These are phyloP conservation scores for Penicillium sp. DNA, from an alignment of 2,329 filamentous ascomycete species.

Conservation along the genomic window DNA sequence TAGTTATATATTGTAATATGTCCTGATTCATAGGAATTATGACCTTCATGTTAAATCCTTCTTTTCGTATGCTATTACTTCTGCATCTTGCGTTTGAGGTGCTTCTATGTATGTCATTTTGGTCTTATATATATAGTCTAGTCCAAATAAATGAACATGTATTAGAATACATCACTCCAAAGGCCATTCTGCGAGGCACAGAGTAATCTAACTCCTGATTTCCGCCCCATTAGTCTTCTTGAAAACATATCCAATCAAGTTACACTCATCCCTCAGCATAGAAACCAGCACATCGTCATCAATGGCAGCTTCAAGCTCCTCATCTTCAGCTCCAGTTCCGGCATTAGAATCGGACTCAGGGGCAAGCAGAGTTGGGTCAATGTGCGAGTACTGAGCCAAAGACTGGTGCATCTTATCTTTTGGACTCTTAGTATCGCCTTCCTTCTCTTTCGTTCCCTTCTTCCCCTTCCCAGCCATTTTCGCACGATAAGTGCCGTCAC, in stretches of 20 bases:
- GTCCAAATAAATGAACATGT: neutral
- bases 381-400: constrained; percentile 46
- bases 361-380: constrained; percentile 39
- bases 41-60: too few relatives aligned
- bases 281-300: constrained; percentile 38
- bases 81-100: too few relatives aligned
- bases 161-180: neutral
- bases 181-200: neutral
- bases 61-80: too few relatives aligned
- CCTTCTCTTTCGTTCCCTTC: constrained; percentile 1
- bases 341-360: constrained; percentile 5
- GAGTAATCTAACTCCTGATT: constrained; percentile 9
- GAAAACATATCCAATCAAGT: constrained; percentile 42
- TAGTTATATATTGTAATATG: too few relatives aligned
- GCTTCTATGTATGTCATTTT: too few relatives aligned
- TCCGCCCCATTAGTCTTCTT: constrained; percentile 36
- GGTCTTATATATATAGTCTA: neutral
- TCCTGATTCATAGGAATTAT: too few relatives aligned
- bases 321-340: constrained; percentile 5
- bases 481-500: constrained; percentile 18
- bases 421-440: constrained; percentile 21
- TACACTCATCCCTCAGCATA: constrained; percentile 41
- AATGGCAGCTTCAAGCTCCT: constrained; percentile 27
- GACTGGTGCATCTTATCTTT: constrained; percentile 44
- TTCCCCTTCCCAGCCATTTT: constrained; percentile 3